These are phyloP conservation scores for Acidomyces sp. DNA, from an alignment of 495 filamentous ascomycete species.

Conservation along the genomic window DNA sequence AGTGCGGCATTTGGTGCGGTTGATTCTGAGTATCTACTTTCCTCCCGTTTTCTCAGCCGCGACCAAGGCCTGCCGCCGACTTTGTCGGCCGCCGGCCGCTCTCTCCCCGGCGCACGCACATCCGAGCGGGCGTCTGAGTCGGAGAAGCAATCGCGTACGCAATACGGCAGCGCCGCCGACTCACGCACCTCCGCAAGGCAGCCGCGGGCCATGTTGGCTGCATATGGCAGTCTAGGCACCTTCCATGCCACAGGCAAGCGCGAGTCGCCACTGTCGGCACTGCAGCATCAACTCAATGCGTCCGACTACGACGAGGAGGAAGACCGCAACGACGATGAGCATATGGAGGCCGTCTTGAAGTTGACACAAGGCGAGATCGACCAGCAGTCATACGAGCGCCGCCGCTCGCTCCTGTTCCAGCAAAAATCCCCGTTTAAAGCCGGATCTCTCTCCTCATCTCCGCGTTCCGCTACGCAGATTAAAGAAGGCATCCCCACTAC, in stretches of 20 bases:
- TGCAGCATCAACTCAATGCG: background rate
- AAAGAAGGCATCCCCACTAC: conserved; percentile 51
- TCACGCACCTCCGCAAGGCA: conserved; percentile 32
- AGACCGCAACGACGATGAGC: no score
- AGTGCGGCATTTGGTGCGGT: conserved; percentile 85
- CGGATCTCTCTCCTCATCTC: conserved; percentile 83
- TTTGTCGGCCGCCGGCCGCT: conserved; percentile 52
- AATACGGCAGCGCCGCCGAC: conserved; percentile 40
- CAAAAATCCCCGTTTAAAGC: conserved; percentile 72
- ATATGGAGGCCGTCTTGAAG: no score
- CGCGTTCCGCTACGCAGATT: conserved; percentile 29
- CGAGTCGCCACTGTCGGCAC: background rate
- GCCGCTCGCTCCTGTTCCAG: no score
- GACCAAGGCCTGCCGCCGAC: conserved; percentile 59
- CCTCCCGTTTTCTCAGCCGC: conserved; percentile 87
- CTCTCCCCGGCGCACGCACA: conserved; percentile 5
- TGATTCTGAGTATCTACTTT: conserved; percentile 77
- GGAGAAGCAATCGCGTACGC: conserved; percentile 42
- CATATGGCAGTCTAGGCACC: conserved; percentile 86
- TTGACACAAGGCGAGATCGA: no score
- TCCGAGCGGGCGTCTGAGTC: conserved; percentile 24
- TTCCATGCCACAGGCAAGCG: conserved; percentile 43
- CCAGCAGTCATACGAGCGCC: no score
- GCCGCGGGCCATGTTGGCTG: conserved; percentile 46
- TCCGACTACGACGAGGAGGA: background rate